Conservation (phyloP, 192 early-diverging fungal genomes). For the Podila epigama region DNA sequence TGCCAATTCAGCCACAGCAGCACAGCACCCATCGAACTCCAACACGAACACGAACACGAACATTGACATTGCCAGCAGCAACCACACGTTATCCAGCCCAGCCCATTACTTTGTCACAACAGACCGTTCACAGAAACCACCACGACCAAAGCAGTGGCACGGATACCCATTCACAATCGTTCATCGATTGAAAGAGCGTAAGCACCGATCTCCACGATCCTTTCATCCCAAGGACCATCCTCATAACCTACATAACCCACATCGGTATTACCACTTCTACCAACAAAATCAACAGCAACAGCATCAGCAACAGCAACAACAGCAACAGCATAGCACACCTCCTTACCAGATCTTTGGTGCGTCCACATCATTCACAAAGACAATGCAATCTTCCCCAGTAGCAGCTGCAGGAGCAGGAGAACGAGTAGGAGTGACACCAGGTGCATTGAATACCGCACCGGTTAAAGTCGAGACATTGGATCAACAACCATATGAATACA, state of each 20-base stretch:
- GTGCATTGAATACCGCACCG: not conserved
- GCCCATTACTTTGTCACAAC: not conserved
- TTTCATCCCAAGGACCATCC: not conserved
- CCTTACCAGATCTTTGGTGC: too few relatives aligned
- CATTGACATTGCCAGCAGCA: not conserved
- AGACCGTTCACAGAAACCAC: not conserved
- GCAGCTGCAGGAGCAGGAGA: not conserved
- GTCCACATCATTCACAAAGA: not conserved
- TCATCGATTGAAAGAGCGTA: not conserved
- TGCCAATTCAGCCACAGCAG: not conserved
- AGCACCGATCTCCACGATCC: not conserved
- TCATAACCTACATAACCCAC: constrained; percentile 11
- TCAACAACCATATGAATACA: not conserved
- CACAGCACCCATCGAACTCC: too few relatives aligned
- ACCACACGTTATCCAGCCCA: not conserved
- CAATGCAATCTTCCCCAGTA: not conserved
- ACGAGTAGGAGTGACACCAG: not conserved
- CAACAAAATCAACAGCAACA: not conserved
- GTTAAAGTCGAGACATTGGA: not conserved
- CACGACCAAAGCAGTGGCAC: not conserved
- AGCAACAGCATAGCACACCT: not conserved
- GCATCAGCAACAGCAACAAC: not conserved
- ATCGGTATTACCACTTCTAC: constrained; percentile 36
- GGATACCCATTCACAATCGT: not conserved
- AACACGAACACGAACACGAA: not conserved